A percentile compares a stretch with the other conserved stretches of the same genome.
Conservation (phyloP, 139 green algal species). For the Coelastrella sp. region DNA sequence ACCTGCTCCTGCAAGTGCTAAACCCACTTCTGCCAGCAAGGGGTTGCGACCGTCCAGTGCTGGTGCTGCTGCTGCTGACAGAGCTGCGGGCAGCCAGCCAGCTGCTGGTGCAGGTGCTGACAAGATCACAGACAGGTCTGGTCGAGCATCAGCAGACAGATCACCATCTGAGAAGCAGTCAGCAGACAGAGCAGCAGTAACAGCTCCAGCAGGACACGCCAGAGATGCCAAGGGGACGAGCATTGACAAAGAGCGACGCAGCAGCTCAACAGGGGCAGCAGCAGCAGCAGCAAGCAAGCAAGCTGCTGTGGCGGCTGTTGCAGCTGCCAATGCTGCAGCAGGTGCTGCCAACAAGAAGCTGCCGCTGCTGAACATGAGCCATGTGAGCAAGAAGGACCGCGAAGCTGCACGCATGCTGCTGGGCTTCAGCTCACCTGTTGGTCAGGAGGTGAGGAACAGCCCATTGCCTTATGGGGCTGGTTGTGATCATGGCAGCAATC, state of each 20-base stretch:
- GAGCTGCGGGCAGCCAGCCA: conserved; percentile 8
- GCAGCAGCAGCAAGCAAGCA: background rate
- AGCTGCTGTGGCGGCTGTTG: conserved; percentile 1
- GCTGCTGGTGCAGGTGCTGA: background rate
- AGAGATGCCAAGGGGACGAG: background rate
- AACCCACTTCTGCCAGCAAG: background rate
- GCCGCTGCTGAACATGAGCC: conserved; percentile 35
- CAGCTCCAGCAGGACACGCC: background rate
- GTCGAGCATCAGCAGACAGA: background rate
- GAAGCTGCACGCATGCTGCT: conserved; percentile 39
- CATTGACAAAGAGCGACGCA: conserved; percentile 11
- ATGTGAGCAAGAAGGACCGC: conserved; percentile 43
- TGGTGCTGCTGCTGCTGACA: background rate
- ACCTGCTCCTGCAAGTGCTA: background rate
- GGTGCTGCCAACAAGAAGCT: conserved; percentile 22
- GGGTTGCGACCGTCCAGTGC: background rate
- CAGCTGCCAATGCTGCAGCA: background rate
- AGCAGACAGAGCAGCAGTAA: background rate
- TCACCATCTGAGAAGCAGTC: background rate
- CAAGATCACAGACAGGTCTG: background rate
- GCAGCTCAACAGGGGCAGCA: background rate
- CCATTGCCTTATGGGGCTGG: background rate
- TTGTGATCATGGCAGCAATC: background rate
- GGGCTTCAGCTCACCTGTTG: conserved; percentile 11
- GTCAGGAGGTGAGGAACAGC: conserved; percentile 24